These are phyloP conservation scores for Pueraria montana DNA, from an alignment of 306 rosid genomes.

Conservation along the genomic window DNA sequence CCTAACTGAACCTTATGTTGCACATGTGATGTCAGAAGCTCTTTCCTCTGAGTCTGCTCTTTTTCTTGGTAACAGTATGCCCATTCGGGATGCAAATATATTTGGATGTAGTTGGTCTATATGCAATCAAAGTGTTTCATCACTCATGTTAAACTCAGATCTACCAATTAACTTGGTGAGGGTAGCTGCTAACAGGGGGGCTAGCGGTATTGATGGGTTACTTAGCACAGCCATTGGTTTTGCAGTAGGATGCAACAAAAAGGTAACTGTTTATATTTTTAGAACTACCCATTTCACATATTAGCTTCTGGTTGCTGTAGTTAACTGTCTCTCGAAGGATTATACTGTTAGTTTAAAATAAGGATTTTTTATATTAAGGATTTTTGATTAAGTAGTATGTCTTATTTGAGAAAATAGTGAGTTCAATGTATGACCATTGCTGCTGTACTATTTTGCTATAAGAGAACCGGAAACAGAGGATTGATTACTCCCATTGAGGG, in stretches of 20 bases:
- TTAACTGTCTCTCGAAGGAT: slow-evolving; percentile 36
- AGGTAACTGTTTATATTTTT: slow-evolving; percentile 55
- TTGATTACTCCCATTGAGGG: no score
- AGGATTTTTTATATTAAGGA: background rate
- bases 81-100: slow-evolving; percentile 91
- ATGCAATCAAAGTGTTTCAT: slow-evolving; percentile 49
- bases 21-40: slow-evolving; percentile 72
- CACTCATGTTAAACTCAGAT: slow-evolving; percentile 60
- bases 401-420: no score
- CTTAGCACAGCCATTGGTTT: slow-evolving; percentile 96
- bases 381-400: background rate
- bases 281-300: slow-evolving; percentile 30
- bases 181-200: slow-evolving; percentile 93
- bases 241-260: slow-evolving; percentile 89
- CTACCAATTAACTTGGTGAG: slow-evolving; percentile 69
- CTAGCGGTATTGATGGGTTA: slow-evolving; percentile 97
- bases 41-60: slow-evolving; percentile 79
- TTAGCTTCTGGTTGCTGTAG: slow-evolving; percentile 27
- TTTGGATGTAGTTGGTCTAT: slow-evolving; percentile 79
- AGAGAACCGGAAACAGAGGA: no score
- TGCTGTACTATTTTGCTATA: no score
- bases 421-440: no score
- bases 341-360: slow-evolving; percentile 9
- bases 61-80: slow-evolving; percentile 97
- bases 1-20: slow-evolving; percentile 91